Conservation (phyloP, 2,329 filamentous ascomycete genomes). For the Mollisiaceae sp. region DNA sequence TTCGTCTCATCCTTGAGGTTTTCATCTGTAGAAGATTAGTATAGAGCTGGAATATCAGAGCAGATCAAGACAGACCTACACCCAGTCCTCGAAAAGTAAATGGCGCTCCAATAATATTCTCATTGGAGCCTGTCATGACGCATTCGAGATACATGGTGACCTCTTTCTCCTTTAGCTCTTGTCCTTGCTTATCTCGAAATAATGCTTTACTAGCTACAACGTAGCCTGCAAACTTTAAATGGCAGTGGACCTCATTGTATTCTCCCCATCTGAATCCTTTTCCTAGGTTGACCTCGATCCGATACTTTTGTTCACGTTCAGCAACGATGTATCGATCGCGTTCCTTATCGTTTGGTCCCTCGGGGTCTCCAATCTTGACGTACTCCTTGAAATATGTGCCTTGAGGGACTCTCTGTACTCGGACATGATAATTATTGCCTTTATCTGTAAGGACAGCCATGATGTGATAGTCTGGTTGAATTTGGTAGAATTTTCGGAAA, state of each 20-base stretch:
- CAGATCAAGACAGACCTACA: no score
- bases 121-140: background rate
- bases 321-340: slow-evolving; percentile 20
- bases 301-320: slow-evolving; percentile 9
- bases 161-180: background rate
- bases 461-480: no score
- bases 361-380: slow-evolving; percentile 14
- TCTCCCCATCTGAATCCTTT: slow-evolving; percentile 1
- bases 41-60: no score
- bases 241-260: no score
- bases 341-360: background rate
- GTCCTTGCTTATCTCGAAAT: no score
- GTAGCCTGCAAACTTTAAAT: no score
- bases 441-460: no score
- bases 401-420: slow-evolving; percentile 6
- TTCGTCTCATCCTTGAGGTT: background rate
- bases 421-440: background rate
- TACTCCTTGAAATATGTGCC: slow-evolving; percentile 16
- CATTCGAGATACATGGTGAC: background rate
- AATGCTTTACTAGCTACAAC: no score
- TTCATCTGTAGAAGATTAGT: no score
- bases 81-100: background rate
- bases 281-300: slow-evolving; percentile 11
- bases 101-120: background rate
- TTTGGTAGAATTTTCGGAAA: no score